Evolutionary conservation across 257 asterid species (phyloP).

Genomic region (Solanum okadae): DNA sequence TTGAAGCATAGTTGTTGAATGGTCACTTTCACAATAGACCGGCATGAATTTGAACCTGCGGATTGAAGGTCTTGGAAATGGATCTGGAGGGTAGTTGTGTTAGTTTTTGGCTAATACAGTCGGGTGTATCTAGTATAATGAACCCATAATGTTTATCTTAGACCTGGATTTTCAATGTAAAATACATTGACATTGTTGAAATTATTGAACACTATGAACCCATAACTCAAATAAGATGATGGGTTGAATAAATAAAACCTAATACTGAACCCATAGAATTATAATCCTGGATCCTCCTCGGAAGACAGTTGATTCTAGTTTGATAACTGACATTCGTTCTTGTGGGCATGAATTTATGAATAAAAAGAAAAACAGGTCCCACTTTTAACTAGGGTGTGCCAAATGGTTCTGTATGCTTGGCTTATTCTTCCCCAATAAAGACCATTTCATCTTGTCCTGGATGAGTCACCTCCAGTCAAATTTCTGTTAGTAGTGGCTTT

Average conservation of each 20-base stretch:
- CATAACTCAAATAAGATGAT: not conserved
- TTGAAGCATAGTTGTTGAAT: not conserved
- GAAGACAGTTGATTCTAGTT: not conserved
- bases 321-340: not conserved
- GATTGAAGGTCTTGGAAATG: not conserved
- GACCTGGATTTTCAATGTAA: not conserved
- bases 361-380: not conserved
- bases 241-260: not conserved
- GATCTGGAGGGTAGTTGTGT: not conserved
- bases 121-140: not conserved
- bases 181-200: not conserved
- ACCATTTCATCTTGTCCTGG: not conserved
- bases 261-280: not conserved
- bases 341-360: not conserved
- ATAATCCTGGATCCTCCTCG: not conserved
- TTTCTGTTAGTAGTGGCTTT: not conserved
- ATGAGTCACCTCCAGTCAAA: not conserved
- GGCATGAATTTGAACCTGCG: not conserved
- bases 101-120: not conserved
- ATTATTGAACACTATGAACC: not conserved
- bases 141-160: not conserved
- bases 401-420: not conserved
- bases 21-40: not conserved
- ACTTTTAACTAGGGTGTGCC: not conserved
- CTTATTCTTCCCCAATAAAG: not conserved